phyloP scores from a whole-genome alignment of 2,329 filamentous ascomycete species.

The Colletotrichum abscissum region DNA sequence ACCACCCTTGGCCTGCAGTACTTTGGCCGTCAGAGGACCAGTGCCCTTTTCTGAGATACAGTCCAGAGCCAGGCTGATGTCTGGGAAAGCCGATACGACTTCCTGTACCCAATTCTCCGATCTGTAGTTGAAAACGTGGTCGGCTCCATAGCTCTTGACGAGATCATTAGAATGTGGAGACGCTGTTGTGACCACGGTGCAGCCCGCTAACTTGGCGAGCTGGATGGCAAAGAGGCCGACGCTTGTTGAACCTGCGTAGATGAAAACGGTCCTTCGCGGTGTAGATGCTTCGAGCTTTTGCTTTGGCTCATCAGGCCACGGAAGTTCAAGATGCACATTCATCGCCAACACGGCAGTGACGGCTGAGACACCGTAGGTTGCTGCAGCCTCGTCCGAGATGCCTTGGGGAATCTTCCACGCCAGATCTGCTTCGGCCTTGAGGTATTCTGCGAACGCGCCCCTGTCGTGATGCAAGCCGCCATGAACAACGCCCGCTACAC shows the following conservation, averaged over 20 bases:
- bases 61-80: constrained; percentile 43
- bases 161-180: constrained; percentile 49
- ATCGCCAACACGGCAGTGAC: constrained; percentile 41
- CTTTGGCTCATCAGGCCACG: constrained; percentile 28
- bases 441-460: constrained; percentile 43
- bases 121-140: constrained; percentile 58
- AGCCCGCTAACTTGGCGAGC: constrained; percentile 15
- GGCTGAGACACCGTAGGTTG: constrained; percentile 44
- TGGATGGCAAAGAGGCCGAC: constrained; percentile 29
- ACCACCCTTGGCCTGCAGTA: constrained; percentile 41
- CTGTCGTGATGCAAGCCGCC: constrained; percentile 39
- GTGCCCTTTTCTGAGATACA: constrained; percentile 46
- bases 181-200: constrained; percentile 20
- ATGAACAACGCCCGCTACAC: constrained; percentile 42
- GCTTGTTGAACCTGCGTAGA: constrained; percentile 42
- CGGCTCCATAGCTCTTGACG: constrained; percentile 56
- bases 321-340: constrained; percentile 40
- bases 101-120: neutral
- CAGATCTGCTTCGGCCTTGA: constrained; percentile 39
- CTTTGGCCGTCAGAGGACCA: constrained; percentile 39
- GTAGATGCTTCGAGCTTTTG: neutral
- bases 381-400: constrained; percentile 37
- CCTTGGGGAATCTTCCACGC: constrained; percentile 40
- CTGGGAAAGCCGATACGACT: constrained; percentile 32
- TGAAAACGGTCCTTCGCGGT: constrained; percentile 32